Evolutionary conservation across 768 basidiomycete species (phyloP), one percentile per base, ranked within the genome.

Genomic region (Suillus placidus): DNA sequence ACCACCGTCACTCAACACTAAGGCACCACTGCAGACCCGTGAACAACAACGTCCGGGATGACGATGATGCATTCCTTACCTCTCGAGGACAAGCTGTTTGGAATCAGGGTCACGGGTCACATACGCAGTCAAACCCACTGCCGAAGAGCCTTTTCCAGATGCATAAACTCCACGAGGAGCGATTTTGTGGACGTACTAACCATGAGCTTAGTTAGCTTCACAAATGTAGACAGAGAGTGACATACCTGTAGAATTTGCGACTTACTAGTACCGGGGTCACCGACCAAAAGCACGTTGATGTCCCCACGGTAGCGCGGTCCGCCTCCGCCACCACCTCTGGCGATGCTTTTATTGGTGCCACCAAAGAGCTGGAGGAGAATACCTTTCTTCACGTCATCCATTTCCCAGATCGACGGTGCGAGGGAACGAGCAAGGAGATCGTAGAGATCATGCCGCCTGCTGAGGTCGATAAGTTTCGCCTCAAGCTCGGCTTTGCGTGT

Each of bases 381-480:
- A 0, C 97, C 97, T 81, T 99, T 98, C 82, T 99, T 99, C 66
- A 99, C 95, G 74, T 99, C 97, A 32, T 99, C 96, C 93, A 99
- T 91, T 76, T 94, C 93, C 90, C 94, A 99, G 69, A 99, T 97
- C 40, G 90, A 92, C 18, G 97, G 97, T 1, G 96, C 97, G 63
- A 99, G 84, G 2, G 91, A 94, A 20, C 91, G 82, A 9, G 95
- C 81, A 6, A 99, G 83, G 34, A 93, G 80, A 2, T 94, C 93
- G 75, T 99, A 99, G 35, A 99, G 81, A 75, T 97, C 95, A 20
- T 87, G 86, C 63, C 86, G 79, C 68, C 83, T 77, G 71, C 92
- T 91, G 37, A 97, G 84, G 45, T 90, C 87, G 58, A 84, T 80
- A 42, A 99, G 78, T 71, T 88, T 90, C 67, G 85, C 84, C 76